These are phyloP conservation scores for Solanum lycopersicoides DNA, from an alignment of 257 asterid genomes.

Conservation along the genomic window DNA sequence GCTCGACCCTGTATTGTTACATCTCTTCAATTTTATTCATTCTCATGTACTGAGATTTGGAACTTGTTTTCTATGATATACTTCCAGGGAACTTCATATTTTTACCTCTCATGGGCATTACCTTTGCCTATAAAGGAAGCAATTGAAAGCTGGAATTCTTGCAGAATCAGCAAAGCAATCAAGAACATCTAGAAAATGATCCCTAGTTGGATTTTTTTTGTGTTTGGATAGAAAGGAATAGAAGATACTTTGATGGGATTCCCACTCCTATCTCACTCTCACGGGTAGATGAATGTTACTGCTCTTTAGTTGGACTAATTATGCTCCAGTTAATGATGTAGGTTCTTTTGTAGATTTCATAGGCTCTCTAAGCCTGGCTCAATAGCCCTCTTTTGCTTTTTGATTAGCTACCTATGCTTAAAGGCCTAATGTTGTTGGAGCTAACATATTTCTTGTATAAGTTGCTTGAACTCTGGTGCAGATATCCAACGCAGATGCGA, in stretches of 20 bases:
- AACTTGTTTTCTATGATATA: not conserved
- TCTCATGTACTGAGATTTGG: not conserved
- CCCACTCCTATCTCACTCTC: not conserved
- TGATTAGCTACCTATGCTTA: not conserved
- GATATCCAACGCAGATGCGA: too few species aligned
- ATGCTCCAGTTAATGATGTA: not conserved
- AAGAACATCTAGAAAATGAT: not conserved
- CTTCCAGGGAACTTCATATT: not conserved
- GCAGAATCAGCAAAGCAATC: not conserved
- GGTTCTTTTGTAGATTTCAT: not conserved
- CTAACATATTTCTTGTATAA: not conserved
- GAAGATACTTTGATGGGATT: not conserved
- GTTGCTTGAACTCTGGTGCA: too few species aligned
- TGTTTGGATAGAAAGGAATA: not conserved
- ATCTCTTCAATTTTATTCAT: not conserved
- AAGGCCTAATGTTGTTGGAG: not conserved
- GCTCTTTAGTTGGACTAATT: not conserved
- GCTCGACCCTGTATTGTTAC: not conserved
- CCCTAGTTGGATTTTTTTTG: not conserved
- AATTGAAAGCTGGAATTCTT: not conserved
- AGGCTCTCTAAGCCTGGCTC: not conserved
- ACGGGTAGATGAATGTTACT: not conserved
- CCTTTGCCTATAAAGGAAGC: not conserved
- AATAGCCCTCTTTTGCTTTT: not conserved
- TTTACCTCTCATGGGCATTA: not conserved